Evolutionary conservation across 2,329 filamentous ascomycete species (phyloP).

Genomic region (Polytolypa hystricis): DNA sequence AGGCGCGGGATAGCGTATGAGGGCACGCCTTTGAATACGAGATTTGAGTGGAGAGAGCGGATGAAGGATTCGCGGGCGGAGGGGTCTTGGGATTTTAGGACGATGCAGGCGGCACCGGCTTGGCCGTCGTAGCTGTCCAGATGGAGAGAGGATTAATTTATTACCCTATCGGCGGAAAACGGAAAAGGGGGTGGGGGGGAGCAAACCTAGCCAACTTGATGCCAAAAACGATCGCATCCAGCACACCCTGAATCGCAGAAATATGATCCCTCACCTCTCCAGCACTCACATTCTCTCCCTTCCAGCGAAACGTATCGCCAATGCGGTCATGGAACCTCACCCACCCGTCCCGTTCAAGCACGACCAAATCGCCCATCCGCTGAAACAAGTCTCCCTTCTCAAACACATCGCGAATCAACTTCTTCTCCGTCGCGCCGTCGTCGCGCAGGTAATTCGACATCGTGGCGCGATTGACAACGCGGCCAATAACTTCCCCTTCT

Average conservation of each 20-base stretch:
- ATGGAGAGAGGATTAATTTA: conserved; percentile 37
- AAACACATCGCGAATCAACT: conserved; percentile 35
- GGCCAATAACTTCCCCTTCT: conserved; percentile 36
- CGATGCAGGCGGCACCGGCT: conserved; percentile 65
- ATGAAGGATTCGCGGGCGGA: conserved; percentile 27
- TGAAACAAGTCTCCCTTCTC: conserved; percentile 37
- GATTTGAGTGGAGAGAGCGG: conserved; percentile 23
- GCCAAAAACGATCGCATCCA: conserved; percentile 78
- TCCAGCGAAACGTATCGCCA: conserved; percentile 45
- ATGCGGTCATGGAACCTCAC: conserved; percentile 45
- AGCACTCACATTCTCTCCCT: conserved; percentile 72
- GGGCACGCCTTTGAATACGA: conserved; percentile 36
- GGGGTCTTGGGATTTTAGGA: conserved; percentile 33
- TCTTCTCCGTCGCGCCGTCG: conserved; percentile 32
- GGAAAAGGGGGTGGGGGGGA: neutral
- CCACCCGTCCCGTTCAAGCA: conserved; percentile 33
- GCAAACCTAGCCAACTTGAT: conserved; percentile 35
- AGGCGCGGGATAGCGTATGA: conserved; percentile 37
- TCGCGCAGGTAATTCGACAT: conserved; percentile 35
- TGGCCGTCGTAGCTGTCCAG: conserved; percentile 71
- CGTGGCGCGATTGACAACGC: conserved; percentile 29
- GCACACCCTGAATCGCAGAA: conserved; percentile 52
- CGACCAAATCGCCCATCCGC: conserved; percentile 35
- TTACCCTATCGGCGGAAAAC: neutral
- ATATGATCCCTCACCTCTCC: conserved; percentile 71